phyloP scores from a whole-genome alignment of 805 yeast species.

The Ogataea siamensis region DNA sequence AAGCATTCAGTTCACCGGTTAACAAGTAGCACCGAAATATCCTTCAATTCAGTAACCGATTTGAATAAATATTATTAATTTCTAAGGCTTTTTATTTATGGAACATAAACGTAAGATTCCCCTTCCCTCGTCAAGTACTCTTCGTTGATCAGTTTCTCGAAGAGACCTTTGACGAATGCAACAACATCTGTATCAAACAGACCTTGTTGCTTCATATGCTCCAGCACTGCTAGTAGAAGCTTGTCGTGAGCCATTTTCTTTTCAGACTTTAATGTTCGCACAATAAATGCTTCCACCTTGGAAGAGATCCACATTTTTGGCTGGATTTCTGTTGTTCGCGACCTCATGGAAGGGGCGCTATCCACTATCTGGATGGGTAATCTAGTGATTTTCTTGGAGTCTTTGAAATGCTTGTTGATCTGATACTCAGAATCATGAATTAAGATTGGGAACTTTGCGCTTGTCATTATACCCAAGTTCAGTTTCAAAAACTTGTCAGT shows the following conservation, averaged over 20 bases:
- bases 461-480: conserved; percentile 32
- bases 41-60: too few species aligned
- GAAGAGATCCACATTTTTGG: conserved; percentile 12
- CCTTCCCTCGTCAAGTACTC: conserved; percentile 34
- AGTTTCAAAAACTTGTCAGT: conserved; percentile 32
- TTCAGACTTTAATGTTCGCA: conserved; percentile 35
- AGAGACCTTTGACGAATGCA: conserved; percentile 27
- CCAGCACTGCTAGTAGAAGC: conserved; percentile 34
- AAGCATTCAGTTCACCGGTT: too few species aligned
- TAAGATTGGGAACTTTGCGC: conserved; percentile 34
- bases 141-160: conserved; percentile 37
- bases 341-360: conserved; percentile 5
- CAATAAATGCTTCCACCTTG: conserved; percentile 17
- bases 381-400: conserved; percentile 11
- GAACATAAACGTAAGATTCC: conserved; percentile 19
- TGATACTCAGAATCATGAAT: conserved; percentile 9
- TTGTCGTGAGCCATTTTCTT: conserved; percentile 27
- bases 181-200: conserved; percentile 6
- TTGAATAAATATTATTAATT: too few species aligned
- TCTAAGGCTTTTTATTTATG: conserved; percentile 9
- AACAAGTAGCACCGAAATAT: too few species aligned
- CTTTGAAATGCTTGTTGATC: conserved; percentile 13
- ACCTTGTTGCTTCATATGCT: conserved; percentile 10
- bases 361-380: conserved; percentile 6
- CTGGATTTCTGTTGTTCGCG: neutral